Percentiles rank a stretch among this genome's conserved stretches.
Conservation (phyloP, 495 filamentous ascomycete genomes). For the Articulospora tetracladia region DNA sequence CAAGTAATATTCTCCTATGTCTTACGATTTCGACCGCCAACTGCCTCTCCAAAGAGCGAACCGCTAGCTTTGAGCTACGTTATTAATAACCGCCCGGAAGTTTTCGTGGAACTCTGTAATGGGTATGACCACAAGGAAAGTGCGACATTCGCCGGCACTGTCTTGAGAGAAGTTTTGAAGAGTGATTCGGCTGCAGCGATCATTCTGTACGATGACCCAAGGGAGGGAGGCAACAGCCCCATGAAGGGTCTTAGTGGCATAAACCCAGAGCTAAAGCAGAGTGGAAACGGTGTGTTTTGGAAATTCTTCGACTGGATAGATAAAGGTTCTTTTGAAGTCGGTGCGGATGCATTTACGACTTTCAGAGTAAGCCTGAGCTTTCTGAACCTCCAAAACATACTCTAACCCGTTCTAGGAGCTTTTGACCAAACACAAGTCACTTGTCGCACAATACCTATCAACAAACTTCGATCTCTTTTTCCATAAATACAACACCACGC, state of each 20-base stretch:
- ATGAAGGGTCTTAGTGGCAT: conserved; percentile 58
- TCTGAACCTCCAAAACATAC: background rate
- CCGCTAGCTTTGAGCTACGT: conserved; percentile 83
- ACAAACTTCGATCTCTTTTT: conserved; percentile 93
- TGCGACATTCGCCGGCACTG: conserved; percentile 86
- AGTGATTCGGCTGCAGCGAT: conserved; percentile 84
- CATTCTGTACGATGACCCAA: conserved; percentile 86
- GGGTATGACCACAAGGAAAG: conserved; percentile 89
- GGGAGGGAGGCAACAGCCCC: conserved; percentile 40
- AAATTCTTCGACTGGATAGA: conserved; percentile 98
- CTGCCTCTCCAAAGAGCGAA: conserved; percentile 52
- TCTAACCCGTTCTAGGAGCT: conserved; percentile 59
- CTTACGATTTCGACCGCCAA: conserved; percentile 72
- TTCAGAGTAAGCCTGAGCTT: conserved; percentile 68
- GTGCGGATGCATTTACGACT: conserved; percentile 94
- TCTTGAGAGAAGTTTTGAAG: conserved; percentile 88
- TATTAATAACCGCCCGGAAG: conserved; percentile 77
- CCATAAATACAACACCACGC: conserved; percentile 77
- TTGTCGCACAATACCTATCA: conserved; percentile 80
- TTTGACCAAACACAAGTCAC: conserved; percentile 85
- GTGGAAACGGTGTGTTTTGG: conserved; percentile 87
- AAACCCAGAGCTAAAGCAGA: conserved; percentile 61
- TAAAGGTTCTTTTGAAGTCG: conserved; percentile 89
- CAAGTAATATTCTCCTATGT: conserved; percentile 88
- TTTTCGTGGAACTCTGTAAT: conserved; percentile 81